Evolutionary conservation across 306 rosid species (phyloP), one percentile per base, ranked within the genome.

Genomic region (Glycine soja): DNA sequence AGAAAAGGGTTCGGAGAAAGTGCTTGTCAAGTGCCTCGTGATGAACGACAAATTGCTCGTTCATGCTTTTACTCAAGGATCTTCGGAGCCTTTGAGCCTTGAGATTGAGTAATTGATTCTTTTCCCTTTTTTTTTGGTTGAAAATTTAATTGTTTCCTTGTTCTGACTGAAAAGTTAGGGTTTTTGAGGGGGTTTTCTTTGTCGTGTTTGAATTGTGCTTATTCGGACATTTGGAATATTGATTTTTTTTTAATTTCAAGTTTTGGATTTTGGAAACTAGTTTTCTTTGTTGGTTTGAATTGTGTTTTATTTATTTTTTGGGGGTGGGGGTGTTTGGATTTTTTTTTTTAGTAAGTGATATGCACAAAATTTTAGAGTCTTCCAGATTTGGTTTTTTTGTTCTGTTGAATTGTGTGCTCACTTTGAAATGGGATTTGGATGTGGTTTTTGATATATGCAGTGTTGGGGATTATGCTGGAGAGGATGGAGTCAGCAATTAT

Each of bases 21-120:
- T 95, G 51, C 53, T 93, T 65, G 96, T 93, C 11, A 95, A 93
- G 88, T 92, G 96, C 76, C 92, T 95, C 9, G 97, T 85, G 1
- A 88, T 95, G 90, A 84, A 90, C 68, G 90, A 72, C 5, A 88
- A 88, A 15, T 83, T 95, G 71, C 85, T 90, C 6, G 84, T 95
- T 38, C 87, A 90, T 84, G 93, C 91, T 77, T 75, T 95, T 76
- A 73, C 87, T 61, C 82, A 83, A 65, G 89, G 90, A 52, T 83
- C 78, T 71, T 76, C 90, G 4, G 84, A 90, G 75, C 97, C 95
- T 34, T 46, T 87, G 2, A 92, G 92, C 79, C 88, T 90, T 34
- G 90, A 88, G 78, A 90, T 93, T 65, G 85, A 78, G 99, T 93
- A 84, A 57, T 15, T 87, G 1, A 4, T 43, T 52, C 48, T n/a